Base-by-base conservation (phyloP, 352 stramenopile genomes). In the Thraustochytrium sp. region DNA sequence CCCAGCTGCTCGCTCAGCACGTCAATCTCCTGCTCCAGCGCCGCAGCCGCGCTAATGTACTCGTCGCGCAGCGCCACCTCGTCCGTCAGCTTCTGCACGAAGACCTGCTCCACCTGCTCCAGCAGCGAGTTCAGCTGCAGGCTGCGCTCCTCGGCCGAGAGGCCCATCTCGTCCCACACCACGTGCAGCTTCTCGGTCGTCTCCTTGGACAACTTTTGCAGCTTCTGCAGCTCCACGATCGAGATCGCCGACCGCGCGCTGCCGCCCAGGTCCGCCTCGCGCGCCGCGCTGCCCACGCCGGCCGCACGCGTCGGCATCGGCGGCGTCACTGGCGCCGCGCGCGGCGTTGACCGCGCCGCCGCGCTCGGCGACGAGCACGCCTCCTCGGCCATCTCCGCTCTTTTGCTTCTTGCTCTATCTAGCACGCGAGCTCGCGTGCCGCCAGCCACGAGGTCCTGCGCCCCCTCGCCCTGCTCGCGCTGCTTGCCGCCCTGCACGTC, bases 121-220 rank as follows among this genome's bases (percentile, higher is more conserved):
- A 80, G 34, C 23, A 80, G 68, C 26, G 68, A 80, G 34, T 61
- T 44, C 23, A 80, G 51, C 51, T 80, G 68, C 26, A 61, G 48
- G 23, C 46, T 64, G 18, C 68, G 48, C 53, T 80, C 68, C n/a
- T 80, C 68, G n/a, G 13, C 11, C 4, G 44, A 63, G n/a, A 80
- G 53, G 42, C 68, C 68, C 68, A 80, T 80, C 31, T 80, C 68
- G 68, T 80, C 68, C 68, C 68, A 80, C 36, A 80, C 68, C 23
- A 5, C 21, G 53, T 80, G 68, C 46, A 80, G 68, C 68, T 80
- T 80, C 2, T 63, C 44, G n/a, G 48, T 48, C 26, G 68, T 80
- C 26, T 64, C 53, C 68, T 80, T 64, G n/a, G 68, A 61, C n/a
- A 80, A 18, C 18, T 61, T 53, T 36, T 80, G 68, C 48, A 80